phyloP scores from a whole-genome alignment of 2,329 filamentous ascomycete genomes.

The Penicillium fuscoglaucum region DNA sequence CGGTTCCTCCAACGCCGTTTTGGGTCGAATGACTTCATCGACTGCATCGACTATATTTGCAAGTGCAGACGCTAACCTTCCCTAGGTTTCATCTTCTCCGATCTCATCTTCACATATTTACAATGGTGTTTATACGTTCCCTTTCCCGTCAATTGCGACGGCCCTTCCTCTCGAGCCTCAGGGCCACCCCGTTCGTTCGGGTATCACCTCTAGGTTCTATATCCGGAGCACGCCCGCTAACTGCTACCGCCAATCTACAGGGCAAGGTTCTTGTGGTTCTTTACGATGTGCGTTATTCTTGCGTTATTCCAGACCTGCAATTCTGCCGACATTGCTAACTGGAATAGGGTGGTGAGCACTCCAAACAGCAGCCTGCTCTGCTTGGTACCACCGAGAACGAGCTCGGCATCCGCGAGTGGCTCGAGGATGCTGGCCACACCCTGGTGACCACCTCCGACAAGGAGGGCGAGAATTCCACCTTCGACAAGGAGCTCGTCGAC shows the following conservation, averaged over 20 bases:
- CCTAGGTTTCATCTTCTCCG: too few relatives aligned
- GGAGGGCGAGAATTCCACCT: constrained; percentile 87
- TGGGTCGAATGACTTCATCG: too few relatives aligned
- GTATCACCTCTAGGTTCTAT: constrained; percentile 45
- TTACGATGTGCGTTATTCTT: constrained; percentile 70
- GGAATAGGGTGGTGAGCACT: constrained; percentile 71
- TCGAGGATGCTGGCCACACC: constrained; percentile 94
- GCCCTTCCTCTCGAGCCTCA: constrained; percentile 51
- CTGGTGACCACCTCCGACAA: constrained; percentile 97
- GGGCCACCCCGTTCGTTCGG: constrained; percentile 29
- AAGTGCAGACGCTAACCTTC: too few relatives aligned
- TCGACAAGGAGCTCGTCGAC: constrained; percentile 94
- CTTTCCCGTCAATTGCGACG: constrained; percentile 57
- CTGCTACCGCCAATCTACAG: constrained; percentile 68
- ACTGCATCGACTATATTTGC: too few relatives aligned
- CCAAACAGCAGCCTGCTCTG: constrained; percentile 81
- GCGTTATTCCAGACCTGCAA: not conserved
- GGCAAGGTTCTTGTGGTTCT: constrained; percentile 93
- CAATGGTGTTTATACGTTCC: constrained; percentile 65
- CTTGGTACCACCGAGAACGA: constrained; percentile 98
- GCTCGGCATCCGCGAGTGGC: constrained; percentile 94
- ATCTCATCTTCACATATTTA: constrained; percentile 32
- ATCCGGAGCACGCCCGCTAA: constrained; percentile 61
- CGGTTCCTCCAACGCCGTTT: too few relatives aligned
- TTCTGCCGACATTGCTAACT: constrained; percentile 7